Conservation (phyloP, 2,329 filamentous ascomycete genomes). For the Talaromyces amestolkiae region DNA sequence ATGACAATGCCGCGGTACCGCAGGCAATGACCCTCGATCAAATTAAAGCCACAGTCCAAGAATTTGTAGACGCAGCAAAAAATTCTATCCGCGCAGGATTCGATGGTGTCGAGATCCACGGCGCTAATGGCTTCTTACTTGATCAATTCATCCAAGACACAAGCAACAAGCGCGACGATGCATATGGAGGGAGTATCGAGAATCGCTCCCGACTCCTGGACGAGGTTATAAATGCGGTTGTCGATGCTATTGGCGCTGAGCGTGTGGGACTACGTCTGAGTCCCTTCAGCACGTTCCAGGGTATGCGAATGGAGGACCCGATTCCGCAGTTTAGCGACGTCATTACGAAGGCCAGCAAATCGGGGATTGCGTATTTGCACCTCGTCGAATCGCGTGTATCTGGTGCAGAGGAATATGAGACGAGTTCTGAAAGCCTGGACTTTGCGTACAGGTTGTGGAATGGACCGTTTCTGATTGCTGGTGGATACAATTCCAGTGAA, state of each 20-base stretch:
- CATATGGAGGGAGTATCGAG: slow-evolving; percentile 50
- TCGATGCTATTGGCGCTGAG: slow-evolving; percentile 41
- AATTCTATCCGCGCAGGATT: slow-evolving; percentile 56
- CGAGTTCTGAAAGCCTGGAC: background rate
- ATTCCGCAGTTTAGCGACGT: slow-evolving; percentile 16
- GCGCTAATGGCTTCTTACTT: slow-evolving; percentile 48
- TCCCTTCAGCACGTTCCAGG: slow-evolving; percentile 35
- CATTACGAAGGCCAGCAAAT: slow-evolving; percentile 1
- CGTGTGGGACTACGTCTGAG: slow-evolving; percentile 46
- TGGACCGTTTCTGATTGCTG: slow-evolving; percentile 48
- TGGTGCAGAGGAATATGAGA: background rate
- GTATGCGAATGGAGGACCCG: slow-evolving; percentile 41
- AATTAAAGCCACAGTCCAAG: slow-evolving; percentile 39
- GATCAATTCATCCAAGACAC: slow-evolving; percentile 51
- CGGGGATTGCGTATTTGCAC: slow-evolving; percentile 12
- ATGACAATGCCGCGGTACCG: slow-evolving; percentile 33
- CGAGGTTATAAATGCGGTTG: slow-evolving; percentile 48
- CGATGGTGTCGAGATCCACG: slow-evolving; percentile 50
- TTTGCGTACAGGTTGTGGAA: slow-evolving; percentile 14
- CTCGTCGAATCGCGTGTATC: slow-evolving; percentile 17
- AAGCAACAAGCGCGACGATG: slow-evolving; percentile 48
- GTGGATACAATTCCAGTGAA: slow-evolving; percentile 41
- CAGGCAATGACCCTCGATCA: slow-evolving; percentile 34
- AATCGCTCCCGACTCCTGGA: slow-evolving; percentile 52
- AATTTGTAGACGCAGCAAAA: slow-evolving; percentile 43